phyloP scores from a whole-genome alignment of 2,329 filamentous ascomycete genomes.

The Plectosphaerella plurivora region DNA sequence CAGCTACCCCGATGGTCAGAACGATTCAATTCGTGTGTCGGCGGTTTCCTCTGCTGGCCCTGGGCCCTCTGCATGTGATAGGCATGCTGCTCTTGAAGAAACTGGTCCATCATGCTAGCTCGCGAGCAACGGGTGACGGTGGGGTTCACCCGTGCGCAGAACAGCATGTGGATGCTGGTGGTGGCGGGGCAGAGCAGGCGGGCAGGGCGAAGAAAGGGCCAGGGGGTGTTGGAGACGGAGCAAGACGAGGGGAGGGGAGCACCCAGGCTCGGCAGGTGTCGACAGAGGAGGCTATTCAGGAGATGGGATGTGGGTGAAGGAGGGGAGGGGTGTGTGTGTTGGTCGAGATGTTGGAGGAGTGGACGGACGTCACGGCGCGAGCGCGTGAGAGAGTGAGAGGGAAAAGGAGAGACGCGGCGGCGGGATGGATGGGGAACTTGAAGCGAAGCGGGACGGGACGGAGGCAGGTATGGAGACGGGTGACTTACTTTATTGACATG shows the following conservation, averaged over 20 bases:
- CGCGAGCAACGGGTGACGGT: neutral
- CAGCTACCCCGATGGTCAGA: conserved; percentile 61
- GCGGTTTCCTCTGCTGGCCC: conserved; percentile 17
- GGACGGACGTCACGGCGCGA: neutral
- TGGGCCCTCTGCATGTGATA: conserved; percentile 33
- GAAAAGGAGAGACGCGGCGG: neutral
- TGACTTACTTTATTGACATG: conserved; percentile 53
- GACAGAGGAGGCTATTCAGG: too few species aligned
- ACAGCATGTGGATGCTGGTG: neutral
- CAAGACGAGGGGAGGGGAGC: too few species aligned
- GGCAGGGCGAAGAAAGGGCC: too few species aligned
- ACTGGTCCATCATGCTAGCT: conserved; percentile 36
- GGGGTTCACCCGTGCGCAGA: neutral
- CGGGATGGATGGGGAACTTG: conserved; percentile 10
- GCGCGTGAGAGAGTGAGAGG: neutral
- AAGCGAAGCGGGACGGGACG: neutral
- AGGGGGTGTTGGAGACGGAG: conserved; percentile 4
- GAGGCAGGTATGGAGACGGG: neutral
- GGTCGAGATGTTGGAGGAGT: too few species aligned
- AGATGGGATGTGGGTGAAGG: too few species aligned
- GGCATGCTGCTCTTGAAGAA: conserved; percentile 37
- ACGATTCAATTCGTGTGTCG: conserved; percentile 22
- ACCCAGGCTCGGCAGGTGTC: too few species aligned
- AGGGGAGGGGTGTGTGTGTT: conserved; percentile 2
- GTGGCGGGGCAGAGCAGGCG: conserved; percentile 9